Percentiles rank a stretch among this genome's conserved stretches.
Conservation (phyloP, 768 basidiomycete species). For the Russula vinacea region DNA sequence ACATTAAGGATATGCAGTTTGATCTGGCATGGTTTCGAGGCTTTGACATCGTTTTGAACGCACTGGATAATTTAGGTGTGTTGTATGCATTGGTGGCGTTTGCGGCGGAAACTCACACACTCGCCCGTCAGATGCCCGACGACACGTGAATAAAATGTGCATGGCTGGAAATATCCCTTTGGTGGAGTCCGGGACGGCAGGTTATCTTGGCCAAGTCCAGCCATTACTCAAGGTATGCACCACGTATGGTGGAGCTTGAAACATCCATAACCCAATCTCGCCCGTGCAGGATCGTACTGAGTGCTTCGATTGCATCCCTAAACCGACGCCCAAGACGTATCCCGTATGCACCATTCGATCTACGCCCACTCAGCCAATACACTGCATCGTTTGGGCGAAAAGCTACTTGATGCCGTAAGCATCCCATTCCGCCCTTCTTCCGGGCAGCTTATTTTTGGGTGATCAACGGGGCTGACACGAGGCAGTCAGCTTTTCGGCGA, state of each 20-base stretch:
- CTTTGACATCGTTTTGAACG: conserved; percentile 93
- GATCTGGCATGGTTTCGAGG: conserved; percentile 86
- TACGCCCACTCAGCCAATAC: conserved; percentile 94
- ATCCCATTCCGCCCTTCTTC: background rate
- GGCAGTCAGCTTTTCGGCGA: conserved; percentile 90
- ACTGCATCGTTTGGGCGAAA: conserved; percentile 99
- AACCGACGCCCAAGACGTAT: conserved; percentile 89
- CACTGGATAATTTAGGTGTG: conserved; percentile 91
- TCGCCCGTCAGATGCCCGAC: conserved; percentile 67
- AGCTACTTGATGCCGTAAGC: conserved; percentile 89
- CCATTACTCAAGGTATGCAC: conserved; percentile 75
- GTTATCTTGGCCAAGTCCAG: conserved; percentile 95
- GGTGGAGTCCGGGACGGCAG: conserved; percentile 95
- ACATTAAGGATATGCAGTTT: conserved; percentile 91
- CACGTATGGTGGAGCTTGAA: background rate
- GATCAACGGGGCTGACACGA: conserved; percentile 2
- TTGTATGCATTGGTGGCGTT: conserved; percentile 12
- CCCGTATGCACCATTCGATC: conserved; percentile 98
- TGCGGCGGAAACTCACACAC: background rate
- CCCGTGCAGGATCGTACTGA: conserved; percentile 71
- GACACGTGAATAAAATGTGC: conserved; percentile 98
- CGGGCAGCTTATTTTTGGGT: background rate
- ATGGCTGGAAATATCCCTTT: conserved; percentile 87
- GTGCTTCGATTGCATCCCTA: conserved; percentile 95
- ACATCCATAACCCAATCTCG: background rate